phyloP scores from a whole-genome alignment of 306 rosid genomes.

The Glycine tomentella region DNA sequence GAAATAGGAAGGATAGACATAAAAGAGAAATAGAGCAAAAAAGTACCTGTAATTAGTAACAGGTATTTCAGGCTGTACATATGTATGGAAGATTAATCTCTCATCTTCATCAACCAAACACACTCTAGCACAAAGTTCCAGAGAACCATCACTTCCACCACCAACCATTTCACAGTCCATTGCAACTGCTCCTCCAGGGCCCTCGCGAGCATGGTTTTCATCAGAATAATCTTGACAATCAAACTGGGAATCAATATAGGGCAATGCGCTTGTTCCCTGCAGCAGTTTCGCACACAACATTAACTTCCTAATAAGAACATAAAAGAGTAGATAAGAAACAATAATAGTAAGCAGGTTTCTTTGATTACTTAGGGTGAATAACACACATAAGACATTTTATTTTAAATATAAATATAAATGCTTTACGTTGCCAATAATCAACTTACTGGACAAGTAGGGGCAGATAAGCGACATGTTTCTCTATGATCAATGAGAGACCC shows the following conservation, averaged over 20 bases:
- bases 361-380: constrained; percentile 13
- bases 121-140: constrained; percentile 83
- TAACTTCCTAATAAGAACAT: constrained; percentile 34
- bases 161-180: constrained; percentile 92
- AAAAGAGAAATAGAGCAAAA: not conserved
- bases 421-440: not conserved
- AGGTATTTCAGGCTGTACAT: constrained; percentile 67
- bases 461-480: constrained; percentile 53
- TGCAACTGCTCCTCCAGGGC: constrained; percentile 64
- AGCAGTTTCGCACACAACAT: constrained; percentile 44
- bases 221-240: constrained; percentile 42
- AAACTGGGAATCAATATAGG: constrained; percentile 42
- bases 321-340: constrained; percentile 33
- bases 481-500: constrained; percentile 62
- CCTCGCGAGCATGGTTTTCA: constrained; percentile 44
- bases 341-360: constrained; percentile 20
- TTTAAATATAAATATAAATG: not conserved
- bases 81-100: constrained; percentile 71
- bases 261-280: constrained; percentile 59
- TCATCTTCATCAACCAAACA: constrained; percentile 83
- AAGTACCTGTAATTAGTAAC: constrained; percentile 74
- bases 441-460: constrained; percentile 65
- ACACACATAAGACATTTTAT: not conserved
- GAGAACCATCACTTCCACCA: constrained; percentile 88
- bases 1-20: not conserved